Evolutionary conservation across 805 yeast species (phyloP).

Genomic region (Wickerhamomyces silvicola): DNA sequence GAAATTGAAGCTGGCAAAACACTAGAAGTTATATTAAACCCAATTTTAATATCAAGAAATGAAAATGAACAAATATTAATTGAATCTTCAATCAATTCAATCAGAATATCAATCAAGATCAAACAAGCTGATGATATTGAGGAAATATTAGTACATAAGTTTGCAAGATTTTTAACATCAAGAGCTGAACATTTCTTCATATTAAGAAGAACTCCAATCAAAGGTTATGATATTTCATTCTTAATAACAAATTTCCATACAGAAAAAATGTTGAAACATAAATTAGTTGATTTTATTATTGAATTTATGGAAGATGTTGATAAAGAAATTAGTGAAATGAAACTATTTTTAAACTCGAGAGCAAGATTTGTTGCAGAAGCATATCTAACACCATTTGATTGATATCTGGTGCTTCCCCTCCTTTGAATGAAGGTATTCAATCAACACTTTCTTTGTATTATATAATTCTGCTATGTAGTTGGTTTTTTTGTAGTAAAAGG

Average conservation of each 20-base stretch:
- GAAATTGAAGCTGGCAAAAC: slow-evolving; percentile 87
- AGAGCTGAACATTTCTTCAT: slow-evolving; percentile 94
- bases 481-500: too few species aligned
- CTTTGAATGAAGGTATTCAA: too few species aligned
- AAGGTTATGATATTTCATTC: slow-evolving; percentile 90
- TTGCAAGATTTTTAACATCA: slow-evolving; percentile 87
- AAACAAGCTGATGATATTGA: slow-evolving; percentile 98
- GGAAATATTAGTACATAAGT: slow-evolving; percentile 87
- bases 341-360: slow-evolving; percentile 90
- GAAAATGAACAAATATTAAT: slow-evolving; percentile 89
- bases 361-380: slow-evolving; percentile 98
- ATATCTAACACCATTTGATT: slow-evolving; percentile 84
- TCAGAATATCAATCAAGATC: slow-evolving; percentile 84
- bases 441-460: too few species aligned
- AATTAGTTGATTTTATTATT: slow-evolving; percentile 91
- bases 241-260: slow-evolving; percentile 91
- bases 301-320: slow-evolving; percentile 99
- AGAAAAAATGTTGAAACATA: slow-evolving; percentile 90
- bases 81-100: slow-evolving; percentile 90
- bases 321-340: slow-evolving; percentile 97
- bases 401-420: too few species aligned
- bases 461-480: too few species aligned
- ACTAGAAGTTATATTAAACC: slow-evolving; percentile 79
- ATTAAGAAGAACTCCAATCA: slow-evolving; percentile 83
- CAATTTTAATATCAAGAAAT: slow-evolving; percentile 86